Conservation (phyloP, 805 yeast species). For the Myxozyma vanderwaltii region DNA sequence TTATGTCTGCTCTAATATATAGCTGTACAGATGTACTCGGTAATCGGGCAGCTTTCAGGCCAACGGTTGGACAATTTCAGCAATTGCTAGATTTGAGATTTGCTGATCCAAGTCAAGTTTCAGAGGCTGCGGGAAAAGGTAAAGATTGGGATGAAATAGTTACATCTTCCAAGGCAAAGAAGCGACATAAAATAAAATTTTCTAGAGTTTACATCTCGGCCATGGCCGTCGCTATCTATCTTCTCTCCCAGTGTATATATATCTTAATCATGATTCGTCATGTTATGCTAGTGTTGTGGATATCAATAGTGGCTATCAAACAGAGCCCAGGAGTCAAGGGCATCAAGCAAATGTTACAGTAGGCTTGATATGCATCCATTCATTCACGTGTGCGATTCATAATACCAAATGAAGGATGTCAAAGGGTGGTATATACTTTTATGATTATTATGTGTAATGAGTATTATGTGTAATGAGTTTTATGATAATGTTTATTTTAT, state of each 20-base stretch:
- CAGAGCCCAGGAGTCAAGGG: constrained; percentile 6
- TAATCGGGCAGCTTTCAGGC: neutral
- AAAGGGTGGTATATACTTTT: too few relatives aligned
- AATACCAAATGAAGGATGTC: too few relatives aligned
- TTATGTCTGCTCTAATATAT: constrained; percentile 1
- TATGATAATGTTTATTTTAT: neutral
- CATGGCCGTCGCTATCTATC: neutral
- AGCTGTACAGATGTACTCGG: constrained; percentile 1
- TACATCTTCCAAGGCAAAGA: neutral
- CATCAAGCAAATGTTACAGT: neutral
- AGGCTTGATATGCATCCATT: neutral
- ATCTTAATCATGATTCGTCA: constrained; percentile 8
- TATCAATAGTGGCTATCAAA: constrained; percentile 2
- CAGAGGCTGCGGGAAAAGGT: neutral
- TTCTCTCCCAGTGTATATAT: neutral
- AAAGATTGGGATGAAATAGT: neutral
- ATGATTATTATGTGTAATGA: neutral
- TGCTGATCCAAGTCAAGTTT: neutral
- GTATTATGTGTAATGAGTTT: neutral
- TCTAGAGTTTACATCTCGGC: neutral
- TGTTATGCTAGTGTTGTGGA: constrained; percentile 4
- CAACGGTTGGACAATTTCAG: neutral
- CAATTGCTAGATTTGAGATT: neutral
- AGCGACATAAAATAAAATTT: neutral
- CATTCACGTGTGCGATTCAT: too few relatives aligned